Evolutionary conservation across 805 yeast species (phyloP), one percentile per base, ranked within the genome.

Genomic region (Komagataella pastoris): DNA sequence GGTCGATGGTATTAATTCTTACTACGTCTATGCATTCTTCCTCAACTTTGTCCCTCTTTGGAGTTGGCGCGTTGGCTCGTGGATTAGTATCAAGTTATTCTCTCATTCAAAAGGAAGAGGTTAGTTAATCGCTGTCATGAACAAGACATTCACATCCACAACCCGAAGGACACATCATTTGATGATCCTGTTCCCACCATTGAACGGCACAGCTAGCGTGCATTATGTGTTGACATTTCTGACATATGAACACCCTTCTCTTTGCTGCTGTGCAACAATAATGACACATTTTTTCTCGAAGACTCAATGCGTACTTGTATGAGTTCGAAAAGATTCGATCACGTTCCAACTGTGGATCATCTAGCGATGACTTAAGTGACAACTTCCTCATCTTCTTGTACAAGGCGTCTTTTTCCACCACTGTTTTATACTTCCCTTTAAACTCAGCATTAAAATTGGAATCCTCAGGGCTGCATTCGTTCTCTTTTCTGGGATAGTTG

Each of bases 1-100:
- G 17, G 30, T 23, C 44, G 45, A n/a, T 18, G 36, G 17, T 19
- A 17, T 30, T 14, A 30, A 60, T 43, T 59, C 61, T 43, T 68
- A 68, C 52, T 65, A 65, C 47, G 53, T 66, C 2, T 62, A 61
- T 52, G 52, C 58, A 6, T 59, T 67, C 47, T 60, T 65, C 21
- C 54, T 67, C 19, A 65, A 60, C 44, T 66, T 63, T 51, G 67
- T 63, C 19, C 58, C 67, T 3, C 49, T 67, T 3, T 80, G 86
- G 85, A 63, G 80, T 4, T 86, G 95, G 95, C 79, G 89, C 46
- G 66, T 80, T 7, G 67, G 76, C 3, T 79, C 89, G 8, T 87
- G 95, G 95, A 71, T 81, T 47, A 90, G 93, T 44, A 72, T 86
- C 75, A 87, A 87, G 64, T 67, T 86, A 52, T 87, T 87, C 65